phyloP scores from a whole-genome alignment of 2,329 filamentous ascomycete genomes.

The Elsinoe ampelina region DNA sequence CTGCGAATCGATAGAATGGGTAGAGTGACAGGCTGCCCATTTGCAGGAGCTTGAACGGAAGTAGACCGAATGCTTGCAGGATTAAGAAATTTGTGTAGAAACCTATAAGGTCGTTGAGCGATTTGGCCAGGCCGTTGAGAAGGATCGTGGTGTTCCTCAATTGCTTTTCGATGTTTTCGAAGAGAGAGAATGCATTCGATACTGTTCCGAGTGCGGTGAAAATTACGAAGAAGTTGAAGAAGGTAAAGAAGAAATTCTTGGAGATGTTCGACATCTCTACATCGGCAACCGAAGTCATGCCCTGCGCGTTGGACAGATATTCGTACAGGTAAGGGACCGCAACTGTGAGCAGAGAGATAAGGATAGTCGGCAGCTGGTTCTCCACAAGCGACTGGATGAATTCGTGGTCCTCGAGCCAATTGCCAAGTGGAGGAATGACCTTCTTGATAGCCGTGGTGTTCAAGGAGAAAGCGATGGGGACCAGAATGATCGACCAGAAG shows the following conservation, averaged over 20 bases:
- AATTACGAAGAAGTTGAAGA: slow-evolving; percentile 97
- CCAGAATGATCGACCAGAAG: slow-evolving; percentile 78
- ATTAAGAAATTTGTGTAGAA: slow-evolving; percentile 96
- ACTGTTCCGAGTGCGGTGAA: slow-evolving; percentile 83
- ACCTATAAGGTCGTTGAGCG: slow-evolving; percentile 62
- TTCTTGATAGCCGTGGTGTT: slow-evolving; percentile 72
- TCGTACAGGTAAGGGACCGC: slow-evolving; percentile 91
- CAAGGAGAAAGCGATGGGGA: slow-evolving; percentile 67
- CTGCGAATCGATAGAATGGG: slow-evolving; percentile 65
- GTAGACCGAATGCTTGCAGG: slow-evolving; percentile 84
- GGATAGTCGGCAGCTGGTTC: slow-evolving; percentile 76
- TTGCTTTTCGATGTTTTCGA: slow-evolving; percentile 56
- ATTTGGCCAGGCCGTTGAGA: slow-evolving; percentile 63
- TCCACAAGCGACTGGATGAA: slow-evolving; percentile 69
- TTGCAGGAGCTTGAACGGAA: slow-evolving; percentile 84
- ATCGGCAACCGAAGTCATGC: slow-evolving; percentile 90
- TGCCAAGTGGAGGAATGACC: slow-evolving; percentile 60
- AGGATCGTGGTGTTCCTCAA: slow-evolving; percentile 72
- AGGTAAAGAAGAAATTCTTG: slow-evolving; percentile 99
- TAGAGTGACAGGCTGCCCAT: slow-evolving; percentile 79
- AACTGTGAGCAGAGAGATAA: slow-evolving; percentile 79
- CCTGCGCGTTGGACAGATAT: slow-evolving; percentile 81
- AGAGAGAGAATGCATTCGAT: slow-evolving; percentile 60
- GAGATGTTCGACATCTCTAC: slow-evolving; percentile 91
- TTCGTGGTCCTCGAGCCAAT: slow-evolving; percentile 57